Evolutionary conservation across 306 rosid species (phyloP).

Genomic region (Glycine soja): DNA sequence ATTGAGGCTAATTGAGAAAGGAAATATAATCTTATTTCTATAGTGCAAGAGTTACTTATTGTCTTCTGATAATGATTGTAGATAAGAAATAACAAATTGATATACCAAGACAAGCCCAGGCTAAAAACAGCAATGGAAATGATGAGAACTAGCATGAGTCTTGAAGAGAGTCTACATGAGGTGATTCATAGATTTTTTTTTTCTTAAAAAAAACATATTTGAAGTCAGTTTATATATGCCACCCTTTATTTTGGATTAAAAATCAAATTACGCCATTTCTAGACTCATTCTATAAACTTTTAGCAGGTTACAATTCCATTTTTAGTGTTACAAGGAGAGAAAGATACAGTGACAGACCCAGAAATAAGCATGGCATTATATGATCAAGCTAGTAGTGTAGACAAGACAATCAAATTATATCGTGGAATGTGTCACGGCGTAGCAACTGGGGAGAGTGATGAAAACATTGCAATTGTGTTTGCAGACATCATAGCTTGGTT

Average conservation of each 20-base stretch:
- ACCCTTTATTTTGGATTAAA: neutral
- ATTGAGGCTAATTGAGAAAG: neutral
- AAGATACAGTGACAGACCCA: constrained; percentile 93
- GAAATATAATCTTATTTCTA: neutral
- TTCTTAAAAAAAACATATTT: neutral
- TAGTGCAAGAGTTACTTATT: neutral
- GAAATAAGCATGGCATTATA: constrained; percentile 75
- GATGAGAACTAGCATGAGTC: constrained; percentile 72
- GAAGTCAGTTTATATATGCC: too few relatives aligned
- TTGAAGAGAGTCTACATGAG: constrained; percentile 70
- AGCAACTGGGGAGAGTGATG: constrained; percentile 83
- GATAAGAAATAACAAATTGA: constrained; percentile 82
- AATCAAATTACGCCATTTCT: neutral
- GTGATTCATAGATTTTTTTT: constrained; percentile 34
- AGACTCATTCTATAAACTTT: neutral
- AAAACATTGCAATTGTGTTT: constrained; percentile 69
- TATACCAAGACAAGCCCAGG: constrained; percentile 89
- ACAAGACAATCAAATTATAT: constrained; percentile 82
- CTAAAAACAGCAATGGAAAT: constrained; percentile 84
- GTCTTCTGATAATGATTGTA: constrained; percentile 42
- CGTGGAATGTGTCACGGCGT: constrained; percentile 93
- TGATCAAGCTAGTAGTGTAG: constrained; percentile 70
- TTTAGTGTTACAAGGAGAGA: constrained; percentile 85
- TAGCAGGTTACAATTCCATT: constrained; percentile 75
- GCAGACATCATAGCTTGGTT: constrained; percentile 77